A percentile compares a stretch with the other conserved stretches of the same genome.
phyloP scores from a whole-genome alignment of 306 rosid genomes.

The Adenanthera pavonina region DNA sequence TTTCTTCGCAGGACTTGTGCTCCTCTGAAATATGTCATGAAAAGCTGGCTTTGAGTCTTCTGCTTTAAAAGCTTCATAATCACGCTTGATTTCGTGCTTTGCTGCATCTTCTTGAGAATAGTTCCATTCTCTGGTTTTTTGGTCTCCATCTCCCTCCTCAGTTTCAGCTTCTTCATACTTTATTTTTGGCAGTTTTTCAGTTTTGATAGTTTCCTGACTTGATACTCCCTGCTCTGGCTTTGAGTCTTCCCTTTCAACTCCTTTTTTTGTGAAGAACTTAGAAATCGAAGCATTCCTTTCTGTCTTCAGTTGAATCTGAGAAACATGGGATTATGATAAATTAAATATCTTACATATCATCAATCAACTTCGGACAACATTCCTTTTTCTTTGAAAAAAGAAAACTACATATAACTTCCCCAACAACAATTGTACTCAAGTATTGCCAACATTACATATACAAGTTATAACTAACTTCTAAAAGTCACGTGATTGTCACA shows the following conservation, averaged over 20 bases:
- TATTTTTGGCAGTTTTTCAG: constrained; percentile 39
- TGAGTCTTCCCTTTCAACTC: constrained; percentile 51
- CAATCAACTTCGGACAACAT: neutral
- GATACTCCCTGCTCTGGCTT: constrained; percentile 42
- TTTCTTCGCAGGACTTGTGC: constrained; percentile 59
- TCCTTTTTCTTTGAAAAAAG: neutral
- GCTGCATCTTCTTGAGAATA: constrained; percentile 40
- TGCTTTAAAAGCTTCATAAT: constrained; percentile 52
- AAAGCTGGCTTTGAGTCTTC: constrained; percentile 50
- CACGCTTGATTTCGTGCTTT: constrained; percentile 57
- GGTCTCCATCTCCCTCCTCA: constrained; percentile 41
- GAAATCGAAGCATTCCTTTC: constrained; percentile 64
- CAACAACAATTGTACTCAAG: neutral
- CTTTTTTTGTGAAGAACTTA: constrained; percentile 65
- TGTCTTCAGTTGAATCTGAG: constrained; percentile 70
- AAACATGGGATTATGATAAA: constrained; percentile 29
- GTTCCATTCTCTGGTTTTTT: constrained; percentile 34
- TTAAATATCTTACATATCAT: constrained; percentile 2
- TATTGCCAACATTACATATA: neutral
- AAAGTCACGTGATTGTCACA: neutral
- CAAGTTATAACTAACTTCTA: no score
- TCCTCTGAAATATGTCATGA: constrained; percentile 37
- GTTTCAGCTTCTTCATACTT: constrained; percentile 46
- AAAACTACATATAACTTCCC: neutral
- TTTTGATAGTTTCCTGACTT: constrained; percentile 37